Conservation (phyloP, 257 asterid species). For the Solanum appendiculatum region DNA sequence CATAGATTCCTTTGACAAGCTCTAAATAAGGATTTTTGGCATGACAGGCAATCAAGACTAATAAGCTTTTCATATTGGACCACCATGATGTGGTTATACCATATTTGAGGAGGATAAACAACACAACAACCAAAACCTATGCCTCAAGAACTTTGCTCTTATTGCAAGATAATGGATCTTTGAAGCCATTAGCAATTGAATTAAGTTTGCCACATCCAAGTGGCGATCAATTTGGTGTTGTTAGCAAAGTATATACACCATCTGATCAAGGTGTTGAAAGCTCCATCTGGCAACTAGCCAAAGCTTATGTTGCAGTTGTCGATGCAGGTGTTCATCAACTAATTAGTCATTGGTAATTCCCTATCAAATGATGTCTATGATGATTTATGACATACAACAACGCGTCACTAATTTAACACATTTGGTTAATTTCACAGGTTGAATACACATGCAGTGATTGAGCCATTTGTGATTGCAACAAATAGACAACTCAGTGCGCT, state of each 20-base stretch:
- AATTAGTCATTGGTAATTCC: constrained; percentile 3
- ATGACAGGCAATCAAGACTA: too few species aligned
- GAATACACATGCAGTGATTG: neutral
- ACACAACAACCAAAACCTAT: too few species aligned
- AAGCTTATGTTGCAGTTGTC: neutral
- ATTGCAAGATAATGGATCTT: too few species aligned
- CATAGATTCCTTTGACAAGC: too few species aligned
- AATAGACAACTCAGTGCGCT: neutral
- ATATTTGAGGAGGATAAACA: too few species aligned
- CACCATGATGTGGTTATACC: too few species aligned
- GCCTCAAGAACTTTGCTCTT: too few species aligned
- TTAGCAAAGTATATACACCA: constrained; percentile 6
- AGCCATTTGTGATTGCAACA: neutral
- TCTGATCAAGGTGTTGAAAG: neutral
- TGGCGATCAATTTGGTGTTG: constrained; percentile 2
- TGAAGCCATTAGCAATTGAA: neutral
- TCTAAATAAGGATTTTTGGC: too few species aligned
- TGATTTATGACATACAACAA: neutral
- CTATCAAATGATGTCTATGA: too few species aligned
- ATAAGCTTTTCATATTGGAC: too few species aligned
- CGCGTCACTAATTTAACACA: too few species aligned
- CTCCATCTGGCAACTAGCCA: neutral
- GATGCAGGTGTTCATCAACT: constrained; percentile 11
- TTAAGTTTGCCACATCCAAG: constrained; percentile 9
- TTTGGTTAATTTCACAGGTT: constrained; percentile 1